Evolutionary conservation across 257 asterid genomes (phyloP).

Genomic region (Solanum neorickii): DNA sequence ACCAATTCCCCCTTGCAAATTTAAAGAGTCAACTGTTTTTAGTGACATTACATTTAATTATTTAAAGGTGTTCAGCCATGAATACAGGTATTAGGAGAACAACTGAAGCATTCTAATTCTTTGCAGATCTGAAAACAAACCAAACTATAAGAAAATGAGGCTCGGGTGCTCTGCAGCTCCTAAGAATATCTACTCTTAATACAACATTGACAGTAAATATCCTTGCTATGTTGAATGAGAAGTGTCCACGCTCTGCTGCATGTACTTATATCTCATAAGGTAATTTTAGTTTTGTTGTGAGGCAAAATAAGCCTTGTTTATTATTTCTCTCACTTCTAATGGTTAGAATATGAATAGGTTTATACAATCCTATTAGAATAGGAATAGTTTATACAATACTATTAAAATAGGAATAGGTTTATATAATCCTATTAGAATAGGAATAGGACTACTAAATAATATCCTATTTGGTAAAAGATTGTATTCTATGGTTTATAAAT

Average conservation of each 20-base stretch:
- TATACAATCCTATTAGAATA: too few species aligned
- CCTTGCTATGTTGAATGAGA: background rate
- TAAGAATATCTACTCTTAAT: background rate
- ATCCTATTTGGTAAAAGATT: too few species aligned
- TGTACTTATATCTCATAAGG: background rate
- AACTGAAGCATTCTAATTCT: background rate
- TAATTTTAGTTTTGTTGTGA: background rate
- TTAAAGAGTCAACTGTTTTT: background rate
- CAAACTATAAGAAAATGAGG: background rate
- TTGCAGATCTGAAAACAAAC: background rate
- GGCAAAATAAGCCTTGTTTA: background rate
- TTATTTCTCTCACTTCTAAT: background rate
- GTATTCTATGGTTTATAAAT: too few species aligned
- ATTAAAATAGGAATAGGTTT: too few species aligned
- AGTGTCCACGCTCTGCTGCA: background rate
- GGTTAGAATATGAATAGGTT: too few species aligned
- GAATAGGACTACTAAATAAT: too few species aligned
- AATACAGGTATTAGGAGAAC: background rate
- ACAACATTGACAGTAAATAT: background rate
- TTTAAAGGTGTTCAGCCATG: background rate
- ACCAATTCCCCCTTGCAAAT: background rate
- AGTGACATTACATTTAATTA: background rate
- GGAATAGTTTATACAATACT: too few species aligned
- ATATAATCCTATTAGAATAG: too few species aligned
- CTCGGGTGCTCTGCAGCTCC: background rate